Evolutionary conservation across 345 rosid species (phyloP), one percentile per base, ranked within the genome.

Genomic region (Angophora floribunda): DNA sequence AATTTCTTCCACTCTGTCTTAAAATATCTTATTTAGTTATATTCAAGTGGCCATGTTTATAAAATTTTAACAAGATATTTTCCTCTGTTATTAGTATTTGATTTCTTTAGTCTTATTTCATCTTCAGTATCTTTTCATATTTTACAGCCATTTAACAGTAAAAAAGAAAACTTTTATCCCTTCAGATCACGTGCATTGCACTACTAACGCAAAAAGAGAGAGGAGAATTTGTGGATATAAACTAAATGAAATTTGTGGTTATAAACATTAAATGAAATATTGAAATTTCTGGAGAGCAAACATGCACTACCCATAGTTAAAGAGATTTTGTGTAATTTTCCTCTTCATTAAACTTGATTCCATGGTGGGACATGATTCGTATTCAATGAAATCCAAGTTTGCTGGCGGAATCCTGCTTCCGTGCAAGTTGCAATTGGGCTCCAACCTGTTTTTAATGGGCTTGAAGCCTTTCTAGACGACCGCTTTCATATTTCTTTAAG

Each of bases 121-220:
- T 32, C 36, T 36, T 1, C 80, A 4, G 17, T 36, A 19, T 36
- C 13, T 70, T 70, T 36, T 41, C 47, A 9, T 0, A 32, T 17
- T 70, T 70, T 2, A 8, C 13, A 36, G 80, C 47, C 32, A 70
- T 21, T 36, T 36, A 70, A 32, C 0, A 1, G 6, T 70, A 4
- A 32, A 17, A 32, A 32, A 0, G 24, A 13, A 24, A 63, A 11
- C 22, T 67, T 19, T 67, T 4, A 67, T 32, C 79, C 12, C 10
- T 30, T 32, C 10, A 7, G 17, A 41, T 70, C 1, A 9, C 26
- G 4, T 70, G 45, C 12, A 16, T 67, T 1, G 3, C 7, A 7
- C 21, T 8, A 12, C 4, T 4, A 0, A n/a, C 30, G 0, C 41
- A 6, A 63, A n/a, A 52, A 67, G 36, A 70, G 36, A 70, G 9